Evolutionary conservation across 768 basidiomycete species (phyloP).

Genomic region (Chalciporus sphaerocephalus): DNA sequence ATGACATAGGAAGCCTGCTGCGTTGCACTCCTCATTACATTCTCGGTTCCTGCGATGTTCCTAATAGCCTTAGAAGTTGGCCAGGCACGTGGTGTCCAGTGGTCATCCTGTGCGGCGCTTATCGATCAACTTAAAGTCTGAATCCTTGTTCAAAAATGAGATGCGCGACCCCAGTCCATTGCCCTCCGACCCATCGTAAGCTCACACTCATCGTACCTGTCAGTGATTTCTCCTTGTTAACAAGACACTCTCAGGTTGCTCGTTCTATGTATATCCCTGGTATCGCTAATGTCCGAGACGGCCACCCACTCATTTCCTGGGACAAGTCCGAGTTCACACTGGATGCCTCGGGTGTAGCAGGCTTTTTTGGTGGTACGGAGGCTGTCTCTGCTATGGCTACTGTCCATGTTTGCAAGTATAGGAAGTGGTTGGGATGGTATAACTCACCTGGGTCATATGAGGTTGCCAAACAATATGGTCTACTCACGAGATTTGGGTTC

Average conservation of each 20-base stretch:
- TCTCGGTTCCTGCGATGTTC: no score
- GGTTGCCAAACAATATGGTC: constrained; percentile 29
- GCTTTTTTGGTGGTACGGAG: constrained; percentile 26
- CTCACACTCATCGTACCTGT: background rate
- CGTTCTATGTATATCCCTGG: constrained; percentile 4
- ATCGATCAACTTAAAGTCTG: background rate
- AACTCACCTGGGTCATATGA: constrained; percentile 32
- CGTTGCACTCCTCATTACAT: no score
- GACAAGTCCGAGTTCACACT: constrained; percentile 17
- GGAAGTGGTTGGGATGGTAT: constrained; percentile 31
- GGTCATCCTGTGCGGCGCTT: no score
- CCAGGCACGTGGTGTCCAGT: no score
- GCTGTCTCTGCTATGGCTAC: constrained; percentile 33
- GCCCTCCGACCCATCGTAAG: background rate
- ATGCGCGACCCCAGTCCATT: background rate
- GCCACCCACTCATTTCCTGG: constrained; percentile 1
- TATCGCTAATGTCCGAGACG: background rate
- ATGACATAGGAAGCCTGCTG: no score
- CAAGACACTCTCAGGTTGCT: background rate
- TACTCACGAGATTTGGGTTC: constrained; percentile 22
- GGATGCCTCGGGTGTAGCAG: constrained; percentile 21
- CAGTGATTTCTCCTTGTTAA: background rate
- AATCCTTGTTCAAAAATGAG: background rate
- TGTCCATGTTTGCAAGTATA: constrained; percentile 26
- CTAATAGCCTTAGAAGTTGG: no score